Base-by-base conservation (phyloP, 305 asterid genomes). In the Euphrasia arctica region DNA sequence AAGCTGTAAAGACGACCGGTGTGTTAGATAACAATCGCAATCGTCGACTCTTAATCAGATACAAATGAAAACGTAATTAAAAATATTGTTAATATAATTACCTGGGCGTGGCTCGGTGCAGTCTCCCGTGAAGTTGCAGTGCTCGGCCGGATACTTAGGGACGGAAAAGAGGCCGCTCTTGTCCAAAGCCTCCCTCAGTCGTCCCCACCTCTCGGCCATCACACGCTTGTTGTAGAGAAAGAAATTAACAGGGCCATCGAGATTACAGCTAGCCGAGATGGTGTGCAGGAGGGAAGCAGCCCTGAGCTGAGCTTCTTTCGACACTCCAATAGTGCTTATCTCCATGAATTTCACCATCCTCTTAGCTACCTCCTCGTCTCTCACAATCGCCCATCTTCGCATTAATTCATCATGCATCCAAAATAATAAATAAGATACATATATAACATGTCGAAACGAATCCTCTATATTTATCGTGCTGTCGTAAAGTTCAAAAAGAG, bases 221-320 rank as follows among this genome's bases (percentile, higher is more conserved):
- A 74, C 49, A 47, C 9, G 18, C 14, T 65, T 69, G 58, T 74
- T 62, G 42, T 62, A 58, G 2, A 65, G 59, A 43, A 88, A 91
- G 88, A 91, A 83, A 45, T 76, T 78, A 0, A 64, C 70, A 51
- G 66, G 2, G 2, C 50, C 72, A 9, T 12, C 63, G 9, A 10
- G 39, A 12, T 28, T 39, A 72, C 84, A 85, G 60, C 86, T 78
- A 15, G 58, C 72, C 9, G 85, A 77, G 43, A 83, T 66, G 13
- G 58, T 70, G 25, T 76, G 70, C 25, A 91, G 68, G 22, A 88
- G 69, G 49, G 57, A 81, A 31, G 98, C 91, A 14, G 88, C 88
- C 71, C 97, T 79, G 14, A 82, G 81, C 48, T 92, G 98, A 15
- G 91, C 77, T 70, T 91, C 98, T 68, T 87, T 91, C 0, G 97